Evolutionary conservation across 1,284 basidiomycete species (phyloP).

Genomic region (Ceratobasidium sp.): DNA sequence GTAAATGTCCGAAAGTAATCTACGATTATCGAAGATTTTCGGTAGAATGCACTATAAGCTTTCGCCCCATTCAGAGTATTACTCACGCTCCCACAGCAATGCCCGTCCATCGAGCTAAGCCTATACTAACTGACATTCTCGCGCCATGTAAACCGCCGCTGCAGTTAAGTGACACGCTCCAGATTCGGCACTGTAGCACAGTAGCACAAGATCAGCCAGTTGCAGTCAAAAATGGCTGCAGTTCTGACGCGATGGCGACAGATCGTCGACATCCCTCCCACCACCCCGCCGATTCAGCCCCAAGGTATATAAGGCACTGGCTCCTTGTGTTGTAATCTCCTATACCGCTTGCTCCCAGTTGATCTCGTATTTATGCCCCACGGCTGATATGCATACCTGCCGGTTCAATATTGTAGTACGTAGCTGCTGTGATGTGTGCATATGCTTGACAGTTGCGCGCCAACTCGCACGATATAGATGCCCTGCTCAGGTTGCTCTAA

Average conservation of each 20-base stretch:
- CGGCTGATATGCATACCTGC: slow-evolving; percentile 31
- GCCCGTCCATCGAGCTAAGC: background rate
- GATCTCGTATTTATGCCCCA: background rate
- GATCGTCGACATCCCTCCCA: slow-evolving; percentile 41
- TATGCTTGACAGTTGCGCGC: background rate
- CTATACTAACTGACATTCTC: background rate
- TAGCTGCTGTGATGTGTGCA: background rate
- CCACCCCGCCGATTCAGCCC: slow-evolving; percentile 23
- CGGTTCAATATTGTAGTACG: slow-evolving; percentile 42
- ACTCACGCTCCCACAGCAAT: background rate
- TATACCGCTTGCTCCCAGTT: no score
- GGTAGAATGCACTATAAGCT: background rate
- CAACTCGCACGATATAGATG: slow-evolving; percentile 67
- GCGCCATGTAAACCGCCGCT: background rate
- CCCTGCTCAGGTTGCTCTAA: slow-evolving; percentile 85
- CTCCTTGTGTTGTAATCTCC: no score
- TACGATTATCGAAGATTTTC: no score
- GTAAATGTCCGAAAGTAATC: no score
- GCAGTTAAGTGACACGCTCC: background rate
- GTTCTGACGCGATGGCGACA: slow-evolving; percentile 36
- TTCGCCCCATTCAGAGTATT: background rate
- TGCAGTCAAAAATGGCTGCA: background rate
- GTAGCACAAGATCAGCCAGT: no score
- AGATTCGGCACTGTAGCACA: no score
- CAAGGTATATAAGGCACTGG: background rate